A percentile compares a stretch with the other conserved stretches of the same genome.
These are phyloP conservation scores for Hibiscus syriacus DNA, from an alignment of 345 rosid genomes.

Conservation along the genomic window DNA sequence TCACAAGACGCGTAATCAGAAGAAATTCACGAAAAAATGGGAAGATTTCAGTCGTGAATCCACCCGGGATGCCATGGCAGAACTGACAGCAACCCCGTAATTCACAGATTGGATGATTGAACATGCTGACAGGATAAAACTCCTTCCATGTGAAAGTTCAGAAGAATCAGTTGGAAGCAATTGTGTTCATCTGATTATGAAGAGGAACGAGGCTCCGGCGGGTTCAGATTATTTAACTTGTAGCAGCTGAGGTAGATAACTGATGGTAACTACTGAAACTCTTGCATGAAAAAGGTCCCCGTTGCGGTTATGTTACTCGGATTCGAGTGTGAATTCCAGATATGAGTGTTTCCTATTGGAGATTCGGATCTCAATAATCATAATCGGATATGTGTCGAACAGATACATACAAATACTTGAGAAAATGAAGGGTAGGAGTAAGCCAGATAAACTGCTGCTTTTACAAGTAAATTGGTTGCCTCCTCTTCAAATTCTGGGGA, in stretches of 20 bases:
- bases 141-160: conserved; percentile 45
- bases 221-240: conserved; percentile 34
- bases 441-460: no score
- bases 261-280: background rate
- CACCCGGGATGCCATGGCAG: conserved; percentile 55
- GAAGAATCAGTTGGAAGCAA: conserved; percentile 54
- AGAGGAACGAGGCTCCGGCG: conserved; percentile 17
- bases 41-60: conserved; percentile 67
- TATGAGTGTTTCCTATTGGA: no score
- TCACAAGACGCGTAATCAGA: conserved; percentile 49
- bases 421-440: no score
- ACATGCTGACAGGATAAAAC: conserved; percentile 58
- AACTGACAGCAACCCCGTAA: conserved; percentile 63
- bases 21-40: conserved; percentile 67
- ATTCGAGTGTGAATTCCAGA: no score
- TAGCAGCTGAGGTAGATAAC: conserved; percentile 8
- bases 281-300: no score
- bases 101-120: conserved; percentile 67
- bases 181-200: conserved; percentile 51
- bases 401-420: no score
- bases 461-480: no score
- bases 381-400: no score
- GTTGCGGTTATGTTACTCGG: background rate
- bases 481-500: no score
- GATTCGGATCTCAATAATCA: no score